Evolutionary conservation across 2,329 filamentous ascomycete genomes (phyloP), one percentile per base, ranked within the genome.

Genomic region (Mycosphaerella sp.): DNA sequence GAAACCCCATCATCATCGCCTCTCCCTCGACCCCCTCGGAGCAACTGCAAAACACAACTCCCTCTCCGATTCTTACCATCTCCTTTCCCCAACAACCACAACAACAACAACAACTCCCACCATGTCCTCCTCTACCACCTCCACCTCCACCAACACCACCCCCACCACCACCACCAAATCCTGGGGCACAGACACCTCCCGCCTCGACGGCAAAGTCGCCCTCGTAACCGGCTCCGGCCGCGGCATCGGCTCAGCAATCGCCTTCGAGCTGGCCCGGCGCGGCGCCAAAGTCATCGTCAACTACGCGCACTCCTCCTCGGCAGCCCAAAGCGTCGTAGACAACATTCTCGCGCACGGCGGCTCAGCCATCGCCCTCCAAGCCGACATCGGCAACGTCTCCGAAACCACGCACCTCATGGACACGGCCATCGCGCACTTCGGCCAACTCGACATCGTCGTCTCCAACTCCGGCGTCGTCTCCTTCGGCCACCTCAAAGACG

Each of bases 361-460:
- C 44, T 79, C 84, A 56, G 80, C 83, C 35, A 75, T 79, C 12
- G 77, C 82, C 55, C 73, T 86, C 71, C 78, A 82, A 71, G 85
- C 84, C 61, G 84, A 88, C 71, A 78, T 87, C 50, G 76, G 79
- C 58, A 73, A 85, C 54, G 78, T 85, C 41, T 68, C 76, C 53
- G 74, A 87, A 69, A 87, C 82, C 59, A 74, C 77, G 49, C 68
- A 70, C 53, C 72, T 87, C 60, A 85, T 87, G 73, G 75, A 79
- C 51, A 69, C 84, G 64, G 82, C 82, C 48, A 73, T 82, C 56
- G 71, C 73, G 60, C 73, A 79, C 67, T 87, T 82, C 64, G 83
- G 83, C 68, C 77, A 80, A 68, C 75, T 87, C 64, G 75, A 86
- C 71, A 84, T 87, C 60, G 83, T 84, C 63, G 81, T 79, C 75